Evolutionary conservation across 2,329 filamentous ascomycete genomes (phyloP).

Genomic region (Teratosphaeriaceae sp.): DNA sequence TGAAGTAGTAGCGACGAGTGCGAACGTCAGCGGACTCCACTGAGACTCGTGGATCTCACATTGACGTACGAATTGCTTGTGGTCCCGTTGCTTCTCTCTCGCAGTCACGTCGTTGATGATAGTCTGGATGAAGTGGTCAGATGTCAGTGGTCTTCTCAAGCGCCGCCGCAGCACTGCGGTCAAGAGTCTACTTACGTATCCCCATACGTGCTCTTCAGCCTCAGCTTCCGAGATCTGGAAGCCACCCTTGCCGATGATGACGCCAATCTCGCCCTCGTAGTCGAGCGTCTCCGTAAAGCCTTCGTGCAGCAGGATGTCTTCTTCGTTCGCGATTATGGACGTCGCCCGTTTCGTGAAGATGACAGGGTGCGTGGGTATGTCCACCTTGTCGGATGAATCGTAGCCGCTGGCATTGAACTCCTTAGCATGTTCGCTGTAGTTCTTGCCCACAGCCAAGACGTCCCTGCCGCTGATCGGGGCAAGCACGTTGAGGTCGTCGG

Average conservation of each 20-base stretch:
- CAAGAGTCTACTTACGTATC: too few relatives aligned
- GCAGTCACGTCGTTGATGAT: constrained; percentile 54
- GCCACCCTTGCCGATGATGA: constrained; percentile 48
- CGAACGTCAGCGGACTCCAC: too few relatives aligned
- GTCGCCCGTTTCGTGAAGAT: constrained; percentile 52
- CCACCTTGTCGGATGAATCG: constrained; percentile 49
- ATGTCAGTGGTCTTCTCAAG: too few relatives aligned
- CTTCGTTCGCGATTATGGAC: constrained; percentile 44
- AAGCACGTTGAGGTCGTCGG: constrained; percentile 35
- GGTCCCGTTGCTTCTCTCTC: constrained; percentile 48
- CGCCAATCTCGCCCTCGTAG: constrained; percentile 52
- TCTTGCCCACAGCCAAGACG: constrained; percentile 52
- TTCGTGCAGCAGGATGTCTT: constrained; percentile 41
- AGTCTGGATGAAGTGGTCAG: too few relatives aligned
- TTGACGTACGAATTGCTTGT: constrained; percentile 58
- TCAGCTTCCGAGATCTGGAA: constrained; percentile 38
- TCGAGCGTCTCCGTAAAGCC: constrained; percentile 46
- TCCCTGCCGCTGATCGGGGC: constrained; percentile 45
- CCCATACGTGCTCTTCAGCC: constrained; percentile 49
- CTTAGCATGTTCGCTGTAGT: constrained; percentile 51
- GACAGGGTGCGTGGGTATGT: constrained; percentile 47
- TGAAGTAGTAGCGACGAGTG: too few relatives aligned
- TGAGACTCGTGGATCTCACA: too few relatives aligned
- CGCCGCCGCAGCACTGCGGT: too few relatives aligned
- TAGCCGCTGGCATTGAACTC: constrained; percentile 52